Conservation (phyloP, 345 rosid genomes). For the Bruguiera parviflora region DNA sequence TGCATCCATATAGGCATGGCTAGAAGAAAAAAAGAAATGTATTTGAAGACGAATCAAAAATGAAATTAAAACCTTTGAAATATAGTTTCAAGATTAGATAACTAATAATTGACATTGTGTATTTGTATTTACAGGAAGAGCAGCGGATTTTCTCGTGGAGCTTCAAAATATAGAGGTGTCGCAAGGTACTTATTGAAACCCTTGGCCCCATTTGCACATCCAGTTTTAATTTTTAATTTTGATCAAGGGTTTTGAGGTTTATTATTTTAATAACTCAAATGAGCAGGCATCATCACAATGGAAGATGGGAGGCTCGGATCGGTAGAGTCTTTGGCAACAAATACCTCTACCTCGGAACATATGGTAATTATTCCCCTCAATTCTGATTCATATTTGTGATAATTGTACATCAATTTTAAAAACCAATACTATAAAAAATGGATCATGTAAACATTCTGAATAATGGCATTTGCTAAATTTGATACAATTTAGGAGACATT, state of each 20-base stretch:
- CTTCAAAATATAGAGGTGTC: conserved; percentile 90
- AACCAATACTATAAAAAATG: neutral
- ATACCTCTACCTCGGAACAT: conserved; percentile 68
- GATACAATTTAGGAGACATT: too few relatives aligned
- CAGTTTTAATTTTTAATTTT: too few relatives aligned
- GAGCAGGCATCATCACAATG: conserved; percentile 69
- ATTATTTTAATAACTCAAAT: neutral
- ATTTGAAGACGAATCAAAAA: neutral
- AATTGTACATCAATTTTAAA: neutral
- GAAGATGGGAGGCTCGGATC: conserved; percentile 81
- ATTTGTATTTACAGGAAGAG: conserved; percentile 55
- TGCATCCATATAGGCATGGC: neutral
- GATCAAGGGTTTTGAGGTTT: neutral
- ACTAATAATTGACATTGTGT: neutral
- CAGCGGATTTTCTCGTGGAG: conserved; percentile 91
- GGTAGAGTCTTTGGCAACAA: conserved; percentile 78
- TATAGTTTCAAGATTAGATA: too few relatives aligned
- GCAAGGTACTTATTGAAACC: conserved; percentile 53
- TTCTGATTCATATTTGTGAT: neutral
- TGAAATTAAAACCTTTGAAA: too few relatives aligned
- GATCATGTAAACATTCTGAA: neutral
- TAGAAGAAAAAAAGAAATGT: neutral
- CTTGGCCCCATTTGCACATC: too few relatives aligned
- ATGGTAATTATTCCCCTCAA: conserved; percentile 30
- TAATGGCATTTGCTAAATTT: too few relatives aligned